Percentiles rank a stretch among this genome's conserved stretches.
These are phyloP conservation scores for Lipomyces orientalis DNA, from an alignment of 805 yeast genomes.

Conservation along the genomic window DNA sequence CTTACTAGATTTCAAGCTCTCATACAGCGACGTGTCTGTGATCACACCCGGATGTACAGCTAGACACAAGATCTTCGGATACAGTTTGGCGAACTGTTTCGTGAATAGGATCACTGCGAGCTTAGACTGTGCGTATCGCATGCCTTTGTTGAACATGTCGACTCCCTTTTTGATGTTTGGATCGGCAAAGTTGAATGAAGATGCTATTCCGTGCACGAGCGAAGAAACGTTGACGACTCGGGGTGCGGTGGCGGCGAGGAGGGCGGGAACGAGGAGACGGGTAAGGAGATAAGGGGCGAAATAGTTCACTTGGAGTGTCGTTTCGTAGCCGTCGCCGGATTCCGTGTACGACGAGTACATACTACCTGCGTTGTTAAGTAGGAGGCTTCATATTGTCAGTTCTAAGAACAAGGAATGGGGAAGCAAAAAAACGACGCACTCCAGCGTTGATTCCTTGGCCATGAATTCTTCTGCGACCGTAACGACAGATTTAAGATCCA, in stretches of 20 bases:
- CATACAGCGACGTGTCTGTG: constrained; percentile 25
- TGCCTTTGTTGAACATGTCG: constrained; percentile 17
- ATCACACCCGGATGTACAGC: constrained; percentile 38
- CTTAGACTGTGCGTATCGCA: constrained; percentile 34
- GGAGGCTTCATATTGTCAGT: constrained; percentile 44
- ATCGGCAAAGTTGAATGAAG: constrained; percentile 24
- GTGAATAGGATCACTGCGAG: constrained; percentile 32
- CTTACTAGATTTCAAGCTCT: background rate
- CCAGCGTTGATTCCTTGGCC: constrained; percentile 46
- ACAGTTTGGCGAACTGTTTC: constrained; percentile 27
- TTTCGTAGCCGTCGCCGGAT: constrained; percentile 75
- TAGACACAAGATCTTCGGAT: constrained; percentile 27
- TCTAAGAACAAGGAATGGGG: background rate
- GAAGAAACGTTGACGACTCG: constrained; percentile 33
- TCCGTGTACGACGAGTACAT: constrained; percentile 73
- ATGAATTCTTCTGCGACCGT: constrained; percentile 33
- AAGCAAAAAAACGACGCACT: constrained; percentile 40
- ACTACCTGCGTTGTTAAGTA: constrained; percentile 80
- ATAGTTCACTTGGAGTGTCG: constrained; percentile 80
- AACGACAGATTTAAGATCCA: constrained; percentile 26
- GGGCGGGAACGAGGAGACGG: constrained; percentile 43
- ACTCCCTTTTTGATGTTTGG: constrained; percentile 21
- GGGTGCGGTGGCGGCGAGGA: constrained; percentile 24
- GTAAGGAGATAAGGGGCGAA: constrained; percentile 76
- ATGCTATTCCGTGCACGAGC: constrained; percentile 17